Percentiles rank a stretch among this genome's conserved stretches.
Evolutionary conservation across 1,139 yeast genomes (phyloP).

Genomic region (Geotrichum candidum): DNA sequence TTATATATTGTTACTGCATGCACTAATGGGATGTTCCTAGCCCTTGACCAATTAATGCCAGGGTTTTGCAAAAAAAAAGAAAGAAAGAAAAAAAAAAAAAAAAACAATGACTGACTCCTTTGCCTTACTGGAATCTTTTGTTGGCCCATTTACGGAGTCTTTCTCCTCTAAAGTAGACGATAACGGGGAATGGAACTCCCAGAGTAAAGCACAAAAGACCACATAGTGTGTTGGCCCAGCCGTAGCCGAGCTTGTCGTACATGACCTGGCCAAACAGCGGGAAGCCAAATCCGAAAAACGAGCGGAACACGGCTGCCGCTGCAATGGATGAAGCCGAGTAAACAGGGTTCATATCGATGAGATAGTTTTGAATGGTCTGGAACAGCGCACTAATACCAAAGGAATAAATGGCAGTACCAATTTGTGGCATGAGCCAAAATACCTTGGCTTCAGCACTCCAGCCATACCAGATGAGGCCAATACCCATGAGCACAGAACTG

Average conservation of each 20-base stretch:
- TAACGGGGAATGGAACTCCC: constrained; percentile 60
- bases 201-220: constrained; percentile 50
- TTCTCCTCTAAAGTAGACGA: constrained; percentile 53
- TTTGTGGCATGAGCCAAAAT: constrained; percentile 51
- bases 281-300: constrained; percentile 52
- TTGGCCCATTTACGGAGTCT: constrained; percentile 53
- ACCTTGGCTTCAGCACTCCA: constrained; percentile 51
- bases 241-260: constrained; percentile 43
- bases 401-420: constrained; percentile 53
- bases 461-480: constrained; percentile 56
- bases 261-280: constrained; percentile 34
- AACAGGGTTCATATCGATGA: constrained; percentile 61
- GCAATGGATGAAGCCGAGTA: constrained; percentile 55
- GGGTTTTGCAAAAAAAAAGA: not conserved
- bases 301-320: constrained; percentile 57
- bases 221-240: constrained; percentile 63
- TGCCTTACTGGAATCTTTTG: constrained; percentile 27
- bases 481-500: constrained; percentile 41
- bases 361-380: constrained; percentile 53
- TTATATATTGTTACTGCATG: too few relatives aligned
- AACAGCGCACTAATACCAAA: constrained; percentile 54
- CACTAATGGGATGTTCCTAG: too few relatives aligned
- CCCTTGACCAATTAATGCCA: too few relatives aligned
- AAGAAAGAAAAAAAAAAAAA: not conserved
- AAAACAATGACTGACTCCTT: not conserved